Evolutionary conservation across 208 protist genomes (phyloP), one percentile per base, ranked within the genome.

Genomic region (Leishmania turanica): DNA sequence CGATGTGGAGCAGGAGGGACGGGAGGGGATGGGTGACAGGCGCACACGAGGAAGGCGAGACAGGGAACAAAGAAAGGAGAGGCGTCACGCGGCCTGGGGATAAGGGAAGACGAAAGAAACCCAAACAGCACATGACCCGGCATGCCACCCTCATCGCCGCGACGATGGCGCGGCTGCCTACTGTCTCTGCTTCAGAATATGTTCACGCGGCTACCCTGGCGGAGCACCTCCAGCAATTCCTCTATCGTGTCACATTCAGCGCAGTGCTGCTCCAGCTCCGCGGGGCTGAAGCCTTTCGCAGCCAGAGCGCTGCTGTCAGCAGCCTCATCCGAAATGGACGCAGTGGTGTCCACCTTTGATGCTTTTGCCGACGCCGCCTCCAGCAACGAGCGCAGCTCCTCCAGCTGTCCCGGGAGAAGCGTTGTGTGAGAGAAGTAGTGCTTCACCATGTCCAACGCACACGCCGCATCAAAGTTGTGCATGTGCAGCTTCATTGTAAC

Each of bases 401-500:
- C 84, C 45, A 81, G 65, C 84, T 84, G 76, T 8, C 53, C 58
- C 3, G 80, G 78, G 5, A 27, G 60, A 47, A 83, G 64, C 11
- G n/a, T 51, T 27, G 70, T 81, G 80, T 84, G 77, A 34, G 81
- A 84, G 79, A 93, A 96, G 85, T 96, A 97, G 84, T 96, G 95
- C 45, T 75, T 68, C 37, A 96, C 88, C 95, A 97, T 97, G 24
- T 90, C 87, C 73, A 91, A 58, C 17, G 89, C 95, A 76, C 89
- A 93, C 58, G 88, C 88, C 6, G 87, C 80, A 4, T 84, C 89
- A 62, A 97, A 96, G 65, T 92, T 91, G 73, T 93, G 92, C 87
- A 99, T 93, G 84, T 97, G 80, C 69, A 98, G 86, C 77, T 96
- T 94, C 88, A 98, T 93, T 77, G 97, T 98, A 77, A 98, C 84